A percentile compares a stretch with the other conserved stretches of the same genome.
Conservation (phyloP, 2,329 filamentous ascomycete genomes). For the Fusarium acutatum region DNA sequence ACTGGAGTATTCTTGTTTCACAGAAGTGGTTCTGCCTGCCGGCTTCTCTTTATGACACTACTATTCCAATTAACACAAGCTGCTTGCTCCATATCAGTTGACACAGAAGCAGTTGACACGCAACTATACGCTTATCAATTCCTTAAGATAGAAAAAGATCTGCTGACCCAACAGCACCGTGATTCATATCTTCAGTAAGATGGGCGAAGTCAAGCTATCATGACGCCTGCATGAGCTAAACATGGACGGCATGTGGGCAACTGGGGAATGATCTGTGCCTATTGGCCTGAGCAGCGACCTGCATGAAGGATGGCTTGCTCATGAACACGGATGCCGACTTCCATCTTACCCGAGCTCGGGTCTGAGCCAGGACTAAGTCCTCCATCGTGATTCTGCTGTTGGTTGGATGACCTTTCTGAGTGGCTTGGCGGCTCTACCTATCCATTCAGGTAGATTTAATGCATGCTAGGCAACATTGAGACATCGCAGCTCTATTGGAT, state of each 20-base stretch:
- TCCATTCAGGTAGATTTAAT: background rate
- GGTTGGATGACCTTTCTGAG: accelerated
- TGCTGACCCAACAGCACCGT: background rate
- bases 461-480: background rate
- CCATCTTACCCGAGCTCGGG: background rate
- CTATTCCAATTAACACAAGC: background rate
- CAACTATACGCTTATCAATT: background rate
- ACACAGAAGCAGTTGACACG: accelerated
- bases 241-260: background rate
- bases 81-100: background rate
- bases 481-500: too few species aligned
- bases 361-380: background rate
- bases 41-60: background rate
- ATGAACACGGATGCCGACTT: background rate
- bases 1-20: background rate
- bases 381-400: background rate
- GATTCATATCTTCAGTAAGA: background rate
- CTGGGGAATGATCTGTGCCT: background rate
- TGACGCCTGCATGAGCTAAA: background rate
- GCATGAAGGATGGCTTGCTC: background rate
- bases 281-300: background rate
- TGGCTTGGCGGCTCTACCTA: too few species aligned
- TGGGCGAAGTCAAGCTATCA: too few species aligned
- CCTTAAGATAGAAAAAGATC: background rate
- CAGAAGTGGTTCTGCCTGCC: accelerated